These are phyloP conservation scores for Pseudognaphalium luteoalbum DNA, from an alignment of 129 eudicot species.

Conservation along the genomic window DNA sequence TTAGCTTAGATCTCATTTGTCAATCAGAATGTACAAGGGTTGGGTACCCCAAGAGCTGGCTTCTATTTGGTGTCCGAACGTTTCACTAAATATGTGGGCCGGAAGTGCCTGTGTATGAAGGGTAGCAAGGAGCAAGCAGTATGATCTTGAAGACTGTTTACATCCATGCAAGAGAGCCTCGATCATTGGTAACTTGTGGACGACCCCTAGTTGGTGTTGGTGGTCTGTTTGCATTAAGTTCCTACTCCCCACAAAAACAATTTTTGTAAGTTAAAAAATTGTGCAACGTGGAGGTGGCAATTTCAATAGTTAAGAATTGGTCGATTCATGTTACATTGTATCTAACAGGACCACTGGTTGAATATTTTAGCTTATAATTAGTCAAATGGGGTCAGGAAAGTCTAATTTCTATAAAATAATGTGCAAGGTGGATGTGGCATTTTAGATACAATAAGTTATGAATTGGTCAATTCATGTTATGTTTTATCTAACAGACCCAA, in stretches of 20 bases:
- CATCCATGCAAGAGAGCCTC: constrained; percentile 95
- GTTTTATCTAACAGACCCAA: background rate
- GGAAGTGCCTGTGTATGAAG: background rate
- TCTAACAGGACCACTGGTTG: background rate
- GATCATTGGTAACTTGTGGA: constrained; percentile 86
- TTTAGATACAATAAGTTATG: background rate
- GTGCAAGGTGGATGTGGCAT: background rate
- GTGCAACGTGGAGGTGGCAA: background rate
- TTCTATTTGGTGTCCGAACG: constrained; percentile 27
- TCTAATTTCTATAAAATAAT: background rate
- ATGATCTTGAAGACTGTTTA: background rate
- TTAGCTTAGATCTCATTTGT: constrained; percentile 36
- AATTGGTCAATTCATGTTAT: background rate
- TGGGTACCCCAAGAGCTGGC: constrained; percentile 18
- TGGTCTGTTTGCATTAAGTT: constrained; percentile 95
- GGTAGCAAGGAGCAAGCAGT: background rate
- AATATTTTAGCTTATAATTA: background rate
- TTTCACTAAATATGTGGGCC: constrained; percentile 7
- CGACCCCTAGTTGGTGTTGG: constrained; percentile 95
- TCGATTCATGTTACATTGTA: background rate
- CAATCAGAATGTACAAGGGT: constrained; percentile 47
- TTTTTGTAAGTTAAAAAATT: constrained; percentile 7
- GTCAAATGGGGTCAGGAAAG: too few species aligned
- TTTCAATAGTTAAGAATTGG: background rate
- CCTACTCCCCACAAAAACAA: constrained; percentile 41